Conservation (phyloP, 768 basidiomycete genomes). For the Tephrocybe sp. region DNA sequence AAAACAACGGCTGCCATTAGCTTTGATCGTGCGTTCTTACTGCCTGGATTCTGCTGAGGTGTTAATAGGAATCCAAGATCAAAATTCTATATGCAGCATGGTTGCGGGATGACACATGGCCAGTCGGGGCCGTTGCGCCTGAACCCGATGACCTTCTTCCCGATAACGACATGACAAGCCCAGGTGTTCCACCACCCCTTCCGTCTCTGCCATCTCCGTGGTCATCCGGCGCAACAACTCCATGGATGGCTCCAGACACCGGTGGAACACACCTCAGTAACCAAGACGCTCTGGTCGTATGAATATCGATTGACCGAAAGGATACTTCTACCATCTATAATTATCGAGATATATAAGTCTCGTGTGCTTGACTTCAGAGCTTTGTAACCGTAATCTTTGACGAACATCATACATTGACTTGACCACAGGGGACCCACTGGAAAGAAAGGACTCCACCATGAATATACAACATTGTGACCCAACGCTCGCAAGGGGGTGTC, state of each 20-base stretch:
- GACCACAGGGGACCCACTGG: slow-evolving; percentile 2
- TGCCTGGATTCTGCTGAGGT: slow-evolving; percentile 4
- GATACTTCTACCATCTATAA: slow-evolving; percentile 6
- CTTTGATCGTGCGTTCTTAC: slow-evolving; percentile 52
- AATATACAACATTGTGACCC: slow-evolving; percentile 2
- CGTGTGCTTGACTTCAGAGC: slow-evolving; percentile 5
- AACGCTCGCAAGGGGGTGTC: background rate
- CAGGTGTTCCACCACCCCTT: slow-evolving; percentile 13
- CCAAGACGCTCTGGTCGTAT: background rate
- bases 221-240: slow-evolving; percentile 25
- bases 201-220: slow-evolving; percentile 16
- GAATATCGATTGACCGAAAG: background rate
- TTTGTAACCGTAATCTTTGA: too few species aligned
- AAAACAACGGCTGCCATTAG: slow-evolving; percentile 62
- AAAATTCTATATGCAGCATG: slow-evolving; percentile 74
- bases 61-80: slow-evolving; percentile 45
- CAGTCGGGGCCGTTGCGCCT: slow-evolving; percentile 56
- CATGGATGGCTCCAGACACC: slow-evolving; percentile 23
- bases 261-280: slow-evolving; percentile 5
- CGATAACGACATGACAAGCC: slow-evolving; percentile 9
- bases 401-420: background rate
- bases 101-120: slow-evolving; percentile 80
- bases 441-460: slow-evolving; percentile 1
- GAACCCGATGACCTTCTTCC: slow-evolving; percentile 57
- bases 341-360: background rate